These are phyloP conservation scores for Penicillium riverlandense DNA, from an alignment of 495 filamentous ascomycete species.

Conservation along the genomic window DNA sequence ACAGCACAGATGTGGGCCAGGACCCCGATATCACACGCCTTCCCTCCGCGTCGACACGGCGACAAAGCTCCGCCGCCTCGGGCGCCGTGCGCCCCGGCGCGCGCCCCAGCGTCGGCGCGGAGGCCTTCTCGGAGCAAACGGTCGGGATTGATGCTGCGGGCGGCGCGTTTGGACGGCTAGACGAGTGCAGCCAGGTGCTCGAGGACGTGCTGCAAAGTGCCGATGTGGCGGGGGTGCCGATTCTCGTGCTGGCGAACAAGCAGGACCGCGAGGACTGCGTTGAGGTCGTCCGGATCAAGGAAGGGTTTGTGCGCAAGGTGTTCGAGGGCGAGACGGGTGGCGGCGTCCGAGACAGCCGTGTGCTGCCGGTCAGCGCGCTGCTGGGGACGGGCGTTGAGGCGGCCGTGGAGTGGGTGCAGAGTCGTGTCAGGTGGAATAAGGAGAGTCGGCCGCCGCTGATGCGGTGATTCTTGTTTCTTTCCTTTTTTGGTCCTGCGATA, in stretches of 20 bases:
- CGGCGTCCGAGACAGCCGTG: slow-evolving; percentile 79
- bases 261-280: slow-evolving; percentile 97
- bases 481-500: neutral
- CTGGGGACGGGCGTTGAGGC: slow-evolving; percentile 87
- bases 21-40: slow-evolving; percentile 47
- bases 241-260: slow-evolving; percentile 93
- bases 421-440: slow-evolving; percentile 90
- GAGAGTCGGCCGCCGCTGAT: slow-evolving; percentile 88
- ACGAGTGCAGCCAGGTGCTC: slow-evolving; percentile 82
- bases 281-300: slow-evolving; percentile 94
- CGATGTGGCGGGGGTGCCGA: slow-evolving; percentile 82
- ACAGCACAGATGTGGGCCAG: slow-evolving; percentile 85
- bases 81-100: slow-evolving; percentile 10
- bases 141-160: slow-evolving; percentile 40
- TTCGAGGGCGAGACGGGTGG: slow-evolving; percentile 88
- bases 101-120: slow-evolving; percentile 2
- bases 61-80: slow-evolving; percentile 22
- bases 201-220: slow-evolving; percentile 76
- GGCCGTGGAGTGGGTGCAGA: slow-evolving; percentile 92
- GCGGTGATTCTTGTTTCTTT: slow-evolving; percentile 45
- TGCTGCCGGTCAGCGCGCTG: slow-evolving; percentile 85
- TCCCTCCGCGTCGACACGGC: slow-evolving; percentile 14
- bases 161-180: slow-evolving; percentile 58
- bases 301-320: slow-evolving; percentile 85
- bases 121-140: slow-evolving; percentile 27